Evolutionary conservation across 805 yeast species (phyloP), one percentile per base, ranked within the genome.

Genomic region (Saturnispora galanensis): DNA sequence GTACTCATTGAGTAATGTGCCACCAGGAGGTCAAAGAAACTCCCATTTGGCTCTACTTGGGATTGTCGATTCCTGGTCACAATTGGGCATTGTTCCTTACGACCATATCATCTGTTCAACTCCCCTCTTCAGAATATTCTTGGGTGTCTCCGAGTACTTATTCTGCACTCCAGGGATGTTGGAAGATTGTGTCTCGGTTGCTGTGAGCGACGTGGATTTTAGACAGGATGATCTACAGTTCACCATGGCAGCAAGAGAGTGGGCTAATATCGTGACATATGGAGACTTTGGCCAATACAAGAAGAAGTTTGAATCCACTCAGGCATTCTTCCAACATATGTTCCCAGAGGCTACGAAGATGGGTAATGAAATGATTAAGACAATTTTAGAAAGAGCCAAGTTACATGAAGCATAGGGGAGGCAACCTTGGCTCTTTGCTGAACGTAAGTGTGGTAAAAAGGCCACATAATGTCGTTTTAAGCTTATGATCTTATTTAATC

Each of bases 91-190:
- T 35, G 81, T 84, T 31, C 98, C 98, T 4, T 90, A 93, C 58
- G 96, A 90, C 60, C 98, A 93, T 63, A 89, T 90, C 65, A 89
- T 90, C 47, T 90, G 97, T 59, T 85, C 96, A 1, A 93, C 98
- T 0, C 98, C 98, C 32, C 52, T 84, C 29, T 93, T 90, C 59
- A 74, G 97, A 59, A 87, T 93, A 35, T 87, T 93, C 64, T 70
- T 93, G 35, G 97, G 97, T 38, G 97, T 93, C 18, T 77, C 95
- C 0, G 97, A 93, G 59, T 90, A 87, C 60, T 66, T 93, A 30
- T 93, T 90, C 60, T 79, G 95, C 56, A 77, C 88, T 0, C 90
- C 93, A 0, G 84, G 81, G 1, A 63, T 90, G 32, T 65, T 93
- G n/a, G 96, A 88, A 38, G 79, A 78, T 47, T 82, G 93, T 46